Conservation (phyloP, 2,329 filamentous ascomycete species). For the Cytospora chrysosperma region DNA sequence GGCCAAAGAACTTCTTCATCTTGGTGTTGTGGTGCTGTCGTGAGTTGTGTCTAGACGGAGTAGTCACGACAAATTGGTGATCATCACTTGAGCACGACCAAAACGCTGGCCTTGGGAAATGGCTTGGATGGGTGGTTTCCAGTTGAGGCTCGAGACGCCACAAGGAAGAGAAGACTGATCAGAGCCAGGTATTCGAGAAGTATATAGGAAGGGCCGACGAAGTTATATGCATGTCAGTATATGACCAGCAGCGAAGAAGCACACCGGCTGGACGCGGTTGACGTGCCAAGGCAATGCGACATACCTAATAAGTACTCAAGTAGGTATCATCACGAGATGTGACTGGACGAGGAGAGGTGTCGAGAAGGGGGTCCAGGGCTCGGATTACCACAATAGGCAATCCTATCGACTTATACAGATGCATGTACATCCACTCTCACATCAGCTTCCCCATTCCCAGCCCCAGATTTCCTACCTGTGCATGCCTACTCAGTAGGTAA, state of each 20-base stretch:
- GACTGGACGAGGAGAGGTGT: neutral
- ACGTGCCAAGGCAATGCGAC: neutral
- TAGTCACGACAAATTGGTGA: neutral
- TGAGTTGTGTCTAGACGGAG: neutral
- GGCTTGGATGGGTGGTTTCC: neutral
- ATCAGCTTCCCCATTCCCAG: neutral
- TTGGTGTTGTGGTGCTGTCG: neutral
- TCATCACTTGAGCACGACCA: neutral
- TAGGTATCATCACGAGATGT: neutral
- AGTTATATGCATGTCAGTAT: neutral
- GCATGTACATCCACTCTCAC: neutral
- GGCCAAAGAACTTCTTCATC: conserved; percentile 56
- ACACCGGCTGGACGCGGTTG: neutral
- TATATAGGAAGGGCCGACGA: neutral
- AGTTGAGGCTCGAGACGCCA: too few species aligned
- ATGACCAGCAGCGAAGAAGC: neutral
- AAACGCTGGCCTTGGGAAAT: neutral
- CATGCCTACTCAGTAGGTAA: neutral
- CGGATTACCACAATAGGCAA: neutral
- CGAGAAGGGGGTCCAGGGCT: neutral
- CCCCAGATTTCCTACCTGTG: neutral
- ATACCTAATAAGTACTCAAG: too few species aligned
- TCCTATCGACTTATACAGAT: neutral
- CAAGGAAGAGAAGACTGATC: neutral
- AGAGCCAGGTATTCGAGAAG: neutral